Evolutionary conservation across 2,329 filamentous ascomycete genomes (phyloP), one percentile per base, ranked within the genome.

Genomic region (Ophiocordyceps camponoti-rufipedis): DNA sequence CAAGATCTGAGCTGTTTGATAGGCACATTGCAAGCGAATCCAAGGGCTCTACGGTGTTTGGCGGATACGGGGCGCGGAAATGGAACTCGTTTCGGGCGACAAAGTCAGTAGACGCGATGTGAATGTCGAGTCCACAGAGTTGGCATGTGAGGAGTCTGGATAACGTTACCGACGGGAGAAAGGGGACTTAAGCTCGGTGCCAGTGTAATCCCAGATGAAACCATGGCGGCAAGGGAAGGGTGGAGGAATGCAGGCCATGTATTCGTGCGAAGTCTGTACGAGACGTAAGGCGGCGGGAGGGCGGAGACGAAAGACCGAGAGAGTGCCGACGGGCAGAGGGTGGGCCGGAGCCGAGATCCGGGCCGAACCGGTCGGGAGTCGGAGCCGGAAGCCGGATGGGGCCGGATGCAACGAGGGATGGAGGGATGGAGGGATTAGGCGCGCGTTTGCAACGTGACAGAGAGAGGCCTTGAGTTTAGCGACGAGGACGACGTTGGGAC

Each of bases 1-100:
- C 79, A 96, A 96, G 84, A 93, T 98, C 74, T 98, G 93, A 67
- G 54, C 54, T 56, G 23, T 23, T 23, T 23, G 23, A 3, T 23
- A 23, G 3, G 23, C 33, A 16, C 33, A 7, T 7, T 38, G 13
- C 14, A 10, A 38, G 6, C 9, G 14, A 38, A 38, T 38, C 14
- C 11, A 16, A n/a, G 33, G 33, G 33, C 33, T 38, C 6, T 38
- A 38, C 33, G 33, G 33, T 38, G 33, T 38, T 38, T 38, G 5
- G 14, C 33, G 33, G 33, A n/a, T 38, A 14, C 33, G 33, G 33
- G 9, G 33, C 33, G 33, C 16, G 33, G 13, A 38, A 38, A 38
- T 38, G 13, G 6, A 38, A 38, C n/a, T 38, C 14, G 16, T 7
- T 38, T 38, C 14, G 4, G 33, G 33, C 33, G 33, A n/a, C 14